phyloP scores from a whole-genome alignment of 169 alveolate species.

The Babesia bigemina region DNA sequence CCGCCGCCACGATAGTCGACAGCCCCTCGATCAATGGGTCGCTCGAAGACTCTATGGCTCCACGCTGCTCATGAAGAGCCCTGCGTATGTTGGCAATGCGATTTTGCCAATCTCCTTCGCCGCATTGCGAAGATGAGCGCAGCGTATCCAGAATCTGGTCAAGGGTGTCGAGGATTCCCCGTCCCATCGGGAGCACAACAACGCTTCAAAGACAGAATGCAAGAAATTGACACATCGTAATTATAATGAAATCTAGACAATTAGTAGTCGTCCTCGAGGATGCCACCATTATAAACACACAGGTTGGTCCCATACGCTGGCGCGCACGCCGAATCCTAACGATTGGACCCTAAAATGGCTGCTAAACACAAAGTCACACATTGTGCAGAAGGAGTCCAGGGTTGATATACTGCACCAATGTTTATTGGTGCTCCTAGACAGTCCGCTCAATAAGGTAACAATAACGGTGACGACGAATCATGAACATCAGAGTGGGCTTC shows the following conservation, averaged over 20 bases:
- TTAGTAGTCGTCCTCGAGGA: constrained; percentile 35
- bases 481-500: constrained; percentile 71
- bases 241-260: constrained; percentile 20
- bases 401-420: constrained; percentile 89
- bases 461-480: background rate
- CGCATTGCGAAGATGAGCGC: background rate
- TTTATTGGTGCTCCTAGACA: constrained; percentile 81
- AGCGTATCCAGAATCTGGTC: constrained; percentile 45
- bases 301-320: constrained; percentile 36
- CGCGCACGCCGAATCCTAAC: constrained; percentile 1
- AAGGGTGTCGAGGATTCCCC: constrained; percentile 48
- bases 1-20: constrained; percentile 29
- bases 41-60: constrained; percentile 23
- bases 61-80: constrained; percentile 21
- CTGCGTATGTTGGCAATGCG: constrained; percentile 2
- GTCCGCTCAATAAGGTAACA: constrained; percentile 76
- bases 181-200: constrained; percentile 27
- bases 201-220: background rate
- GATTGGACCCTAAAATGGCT: background rate
- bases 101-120: constrained; percentile 6
- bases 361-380: background rate
- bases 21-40: constrained; percentile 49
- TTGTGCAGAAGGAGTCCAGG: constrained; percentile 77
- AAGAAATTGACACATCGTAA: background rate
- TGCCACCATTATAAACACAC: constrained; percentile 23